Base-by-base conservation (phyloP, 768 basidiomycete species). In the Termitomyces sp. region DNA sequence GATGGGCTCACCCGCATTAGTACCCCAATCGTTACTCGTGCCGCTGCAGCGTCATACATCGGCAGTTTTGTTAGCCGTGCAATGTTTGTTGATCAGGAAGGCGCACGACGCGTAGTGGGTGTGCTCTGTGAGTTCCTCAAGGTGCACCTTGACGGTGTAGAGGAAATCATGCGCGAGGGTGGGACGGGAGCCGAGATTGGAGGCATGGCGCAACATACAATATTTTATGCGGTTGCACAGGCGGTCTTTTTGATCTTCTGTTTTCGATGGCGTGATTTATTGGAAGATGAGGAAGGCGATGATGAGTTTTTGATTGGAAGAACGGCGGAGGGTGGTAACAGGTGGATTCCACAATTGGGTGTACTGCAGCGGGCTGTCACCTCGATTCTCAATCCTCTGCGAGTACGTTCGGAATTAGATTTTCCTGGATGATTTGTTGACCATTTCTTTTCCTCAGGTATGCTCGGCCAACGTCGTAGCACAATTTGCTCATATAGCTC, bases 171-270 rank as follows among this genome's bases (percentile, higher is more conserved):
- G 8, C 74, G 77, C 18, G 73, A 73, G 6, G 80, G 79, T 8
- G 74, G 75, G 22, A 62, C 69, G 18, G 63, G 57, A 52, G 53
- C 54, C 1, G 55, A 57, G 3, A 68, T 67, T 53, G 70, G 62
- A 58, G 72, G 59, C 42, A 56, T 72, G 36, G 66, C 66, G n/a
- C 81, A 84, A 58, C 80, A 90, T 66, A 84, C 83, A 32, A 84
- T 96, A 20, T 98, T 98, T 71, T 98, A 98, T 71, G 94, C 96
- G 2, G 90, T 96, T 36, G 77, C 87, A 0, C 97, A 98, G 69
- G 89, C 96, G 0, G 85, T 95, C 11, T 96, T 99, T 71, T 82
- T 98, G 64, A 94, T 99, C 64, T 99, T 99, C 73, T 98, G 97
- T 73, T 99, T 98, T 76, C 81, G 97, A 12, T 98, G 96, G 96